Evolutionary conservation across 2,329 filamentous ascomycete species (phyloP), one percentile per base, ranked within the genome.

Genomic region (Hymenoscyphus occultus): DNA sequence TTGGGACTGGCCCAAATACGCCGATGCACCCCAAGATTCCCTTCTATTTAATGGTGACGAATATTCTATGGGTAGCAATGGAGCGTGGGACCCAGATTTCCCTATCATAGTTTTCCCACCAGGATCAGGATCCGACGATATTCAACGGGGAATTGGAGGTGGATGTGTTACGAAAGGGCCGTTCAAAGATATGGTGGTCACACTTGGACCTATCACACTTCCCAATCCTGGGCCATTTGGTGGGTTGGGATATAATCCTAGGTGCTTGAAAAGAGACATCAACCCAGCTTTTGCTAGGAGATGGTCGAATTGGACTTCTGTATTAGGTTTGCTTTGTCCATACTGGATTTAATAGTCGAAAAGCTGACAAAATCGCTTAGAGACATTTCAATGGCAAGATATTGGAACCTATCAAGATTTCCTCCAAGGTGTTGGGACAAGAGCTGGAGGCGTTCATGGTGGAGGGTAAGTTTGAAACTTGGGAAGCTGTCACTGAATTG

Each of bases 21-120:
- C 79, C 3, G 76, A 78, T 56, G 81, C 80, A 73, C 77, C 80
- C 3, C 68, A 77, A 3, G 78, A 84, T 66, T 83, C 82, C 0
- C 80, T 82, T 14, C 70, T 85, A 59, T 84, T 86, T 68, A 82
- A 84, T 67, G 84, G 84, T 40, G 81, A 79, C 69, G 78, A 19
- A 5, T 64, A 61, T 32, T 64, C 63, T 10, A 74, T 84, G 77
- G 78, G 79, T 39, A 80, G 82, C 40, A 80, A 84, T 66, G 82
- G 83, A 35, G 74, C 64, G 1, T 76, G 71, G 58, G 67, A 70
- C 2, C 61, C 71, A n/a, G n/a, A n/a, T 5, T 70, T 75, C 56
- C 68, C 68, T 2, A 70, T 70, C 39, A 70, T 71, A 10, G 59
- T 64, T 10, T 12, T 56, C 63, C 61, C 2, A 61, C 28, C 58